These are phyloP conservation scores for Triticum urartu DNA, from an alignment of 176 grass and related monocot species.

Conservation along the genomic window DNA sequence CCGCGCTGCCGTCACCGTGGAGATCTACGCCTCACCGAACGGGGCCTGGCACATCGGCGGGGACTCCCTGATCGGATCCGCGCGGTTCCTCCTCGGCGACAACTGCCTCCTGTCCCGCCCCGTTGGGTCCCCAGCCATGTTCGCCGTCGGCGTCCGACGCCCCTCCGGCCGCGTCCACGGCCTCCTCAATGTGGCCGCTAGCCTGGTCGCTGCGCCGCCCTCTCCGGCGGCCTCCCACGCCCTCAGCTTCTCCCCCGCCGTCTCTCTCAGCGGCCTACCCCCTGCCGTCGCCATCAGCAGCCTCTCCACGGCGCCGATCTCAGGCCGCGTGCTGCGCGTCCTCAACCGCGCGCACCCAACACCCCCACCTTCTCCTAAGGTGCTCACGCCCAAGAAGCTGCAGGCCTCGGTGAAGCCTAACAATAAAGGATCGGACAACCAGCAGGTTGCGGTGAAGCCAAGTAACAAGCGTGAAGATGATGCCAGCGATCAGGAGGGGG, in stretches of 20 bases:
- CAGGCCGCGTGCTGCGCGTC: constrained; percentile 52
- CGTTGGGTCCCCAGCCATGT: constrained; percentile 63
- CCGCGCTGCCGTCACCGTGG: constrained; percentile 57
- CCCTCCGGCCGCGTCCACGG: constrained; percentile 53
- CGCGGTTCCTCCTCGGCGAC: constrained; percentile 71
- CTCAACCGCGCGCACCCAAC: constrained; percentile 40
- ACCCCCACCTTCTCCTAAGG: constrained; percentile 29
- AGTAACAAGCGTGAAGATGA: not conserved
- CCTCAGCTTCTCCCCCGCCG: constrained; percentile 58
- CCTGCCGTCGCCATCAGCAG: constrained; percentile 67
- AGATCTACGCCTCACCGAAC: constrained; percentile 66
- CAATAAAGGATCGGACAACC: not conserved
- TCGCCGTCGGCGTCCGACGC: constrained; percentile 65
- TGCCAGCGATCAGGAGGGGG: constrained; percentile 36
- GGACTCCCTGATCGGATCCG: constrained; percentile 60
- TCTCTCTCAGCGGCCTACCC: constrained; percentile 57
- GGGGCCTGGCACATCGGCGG: constrained; percentile 54
- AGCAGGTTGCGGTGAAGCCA: constrained; percentile 8
- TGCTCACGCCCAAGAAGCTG: constrained; percentile 45
- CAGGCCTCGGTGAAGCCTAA: constrained; percentile 25
- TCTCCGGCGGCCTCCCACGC: constrained; percentile 49
- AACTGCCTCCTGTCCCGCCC: constrained; percentile 60
- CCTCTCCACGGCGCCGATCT: constrained; percentile 45
- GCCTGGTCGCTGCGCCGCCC: constrained; percentile 49
- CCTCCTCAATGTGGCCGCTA: constrained; percentile 55